Conservation (phyloP, 164 flowering plant genomes). For the Stephania japonica region DNA sequence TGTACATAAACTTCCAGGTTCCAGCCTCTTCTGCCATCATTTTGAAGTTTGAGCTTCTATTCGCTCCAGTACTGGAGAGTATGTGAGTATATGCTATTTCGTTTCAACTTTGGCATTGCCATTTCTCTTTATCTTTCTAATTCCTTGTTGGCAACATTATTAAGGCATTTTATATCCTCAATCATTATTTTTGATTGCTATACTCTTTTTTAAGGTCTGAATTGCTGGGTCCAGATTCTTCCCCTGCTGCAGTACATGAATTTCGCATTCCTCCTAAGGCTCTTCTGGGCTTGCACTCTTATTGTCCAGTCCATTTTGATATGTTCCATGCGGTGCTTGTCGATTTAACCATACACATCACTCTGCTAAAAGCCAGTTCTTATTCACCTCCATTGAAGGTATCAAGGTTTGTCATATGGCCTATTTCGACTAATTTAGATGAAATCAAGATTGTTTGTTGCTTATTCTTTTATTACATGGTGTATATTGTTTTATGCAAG, state of each 20-base stretch:
- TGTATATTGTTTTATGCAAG: neutral
- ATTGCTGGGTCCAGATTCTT: conserved; percentile 49
- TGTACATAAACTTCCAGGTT: conserved; percentile 39
- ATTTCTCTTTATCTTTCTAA: neutral
- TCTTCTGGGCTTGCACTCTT: conserved; percentile 90
- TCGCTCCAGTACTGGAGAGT: conserved; percentile 60
- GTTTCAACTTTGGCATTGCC: neutral
- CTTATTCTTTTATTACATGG: neutral
- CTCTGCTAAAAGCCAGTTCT: conserved; percentile 54
- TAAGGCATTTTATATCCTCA: neutral
- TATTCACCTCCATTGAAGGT: conserved; percentile 35
- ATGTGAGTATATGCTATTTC: conserved; percentile 38
- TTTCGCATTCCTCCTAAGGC: conserved; percentile 93
- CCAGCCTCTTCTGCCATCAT: conserved; percentile 64
- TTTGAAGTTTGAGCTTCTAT: conserved; percentile 90
- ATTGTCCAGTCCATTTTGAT: conserved; percentile 95
- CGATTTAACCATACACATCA: conserved; percentile 65
- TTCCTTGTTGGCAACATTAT: neutral
- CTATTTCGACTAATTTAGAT: conserved; percentile 9
- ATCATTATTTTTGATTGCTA: conserved; percentile 2
- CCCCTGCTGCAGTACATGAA: conserved; percentile 82
- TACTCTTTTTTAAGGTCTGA: conserved; percentile 38
- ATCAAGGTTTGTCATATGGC: conserved; percentile 68
- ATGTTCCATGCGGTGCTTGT: conserved; percentile 83
- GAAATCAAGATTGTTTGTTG: neutral